phyloP scores from a whole-genome alignment of 345 rosid genomes.

The Citrus maxima region DNA sequence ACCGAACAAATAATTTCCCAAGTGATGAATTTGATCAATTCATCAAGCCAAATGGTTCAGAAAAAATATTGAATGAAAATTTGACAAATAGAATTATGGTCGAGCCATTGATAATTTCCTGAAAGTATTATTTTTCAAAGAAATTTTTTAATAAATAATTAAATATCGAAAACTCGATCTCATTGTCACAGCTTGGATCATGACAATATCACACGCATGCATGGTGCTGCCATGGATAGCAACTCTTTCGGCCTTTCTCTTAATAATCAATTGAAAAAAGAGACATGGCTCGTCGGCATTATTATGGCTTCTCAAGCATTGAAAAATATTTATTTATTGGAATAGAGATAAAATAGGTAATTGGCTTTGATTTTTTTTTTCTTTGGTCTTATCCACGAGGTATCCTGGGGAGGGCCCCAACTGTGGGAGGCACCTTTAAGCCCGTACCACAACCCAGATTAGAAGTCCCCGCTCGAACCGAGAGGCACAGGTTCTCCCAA shows the following conservation, averaged over 20 bases:
- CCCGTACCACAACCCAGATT: too few relatives aligned
- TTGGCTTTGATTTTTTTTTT: not conserved
- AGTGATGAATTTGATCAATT: not conserved
- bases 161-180: not conserved
- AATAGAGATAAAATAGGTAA: not conserved
- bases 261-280: slow-evolving; percentile 4
- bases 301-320: not conserved
- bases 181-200: not conserved
- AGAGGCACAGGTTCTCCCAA: too few relatives aligned
- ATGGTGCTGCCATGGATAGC: not conserved
- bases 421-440: too few relatives aligned
- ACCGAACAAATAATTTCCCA: not conserved
- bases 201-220: not conserved
- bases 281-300: not conserved
- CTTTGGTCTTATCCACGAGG: too few relatives aligned
- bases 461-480: too few relatives aligned
- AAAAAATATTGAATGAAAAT: not conserved
- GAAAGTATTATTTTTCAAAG: not conserved
- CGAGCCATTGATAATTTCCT: not conserved
- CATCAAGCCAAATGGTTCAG: not conserved
- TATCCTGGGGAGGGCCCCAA: too few relatives aligned
- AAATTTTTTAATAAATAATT: not conserved
- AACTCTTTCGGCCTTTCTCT: not conserved
- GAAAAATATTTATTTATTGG: not conserved
- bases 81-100: not conserved